Evolutionary conservation across 148 eudicot species (phyloP).

Genomic region (Fagopyrum homotropicum): DNA sequence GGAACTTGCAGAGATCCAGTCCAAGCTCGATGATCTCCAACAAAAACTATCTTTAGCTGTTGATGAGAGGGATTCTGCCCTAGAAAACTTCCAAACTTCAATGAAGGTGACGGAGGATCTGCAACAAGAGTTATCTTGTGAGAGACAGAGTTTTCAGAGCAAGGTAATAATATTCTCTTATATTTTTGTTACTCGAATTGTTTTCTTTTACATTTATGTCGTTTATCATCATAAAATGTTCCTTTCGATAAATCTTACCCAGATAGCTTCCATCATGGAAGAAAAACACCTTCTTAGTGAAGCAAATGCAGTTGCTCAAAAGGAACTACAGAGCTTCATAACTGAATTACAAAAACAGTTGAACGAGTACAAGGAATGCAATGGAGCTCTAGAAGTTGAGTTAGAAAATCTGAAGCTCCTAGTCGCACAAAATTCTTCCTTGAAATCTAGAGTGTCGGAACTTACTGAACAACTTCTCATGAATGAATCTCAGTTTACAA

Average conservation of each 20-base stretch:
- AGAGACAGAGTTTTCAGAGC: constrained; percentile 54
- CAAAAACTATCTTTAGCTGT: constrained; percentile 31
- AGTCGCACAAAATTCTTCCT: constrained; percentile 31
- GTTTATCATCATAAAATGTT: not conserved
- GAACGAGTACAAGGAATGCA: constrained; percentile 33
- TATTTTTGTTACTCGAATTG: not conserved
- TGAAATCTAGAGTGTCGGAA: constrained; percentile 38
- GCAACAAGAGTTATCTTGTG: constrained; percentile 49
- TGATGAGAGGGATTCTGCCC: constrained; percentile 43
- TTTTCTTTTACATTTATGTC: not conserved
- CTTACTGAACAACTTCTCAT: constrained; percentile 40
- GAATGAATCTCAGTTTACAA: constrained; percentile 38
- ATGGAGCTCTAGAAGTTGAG: constrained; percentile 34
- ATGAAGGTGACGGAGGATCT: constrained; percentile 53
- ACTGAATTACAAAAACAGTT: constrained; percentile 45
- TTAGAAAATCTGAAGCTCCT: constrained; percentile 38
- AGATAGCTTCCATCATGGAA: constrained; percentile 52
- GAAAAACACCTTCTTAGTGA: constrained; percentile 51
- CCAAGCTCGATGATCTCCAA: constrained; percentile 46
- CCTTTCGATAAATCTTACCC: not conserved
- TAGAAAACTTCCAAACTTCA: constrained; percentile 38
- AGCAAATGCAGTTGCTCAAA: constrained; percentile 29
- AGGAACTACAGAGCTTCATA: constrained; percentile 35
- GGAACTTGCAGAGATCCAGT: constrained; percentile 29
- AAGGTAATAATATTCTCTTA: constrained; percentile 30